Base-by-base conservation (phyloP, 2,329 filamentous ascomycete species). In the Fusarium lyarnte region DNA sequence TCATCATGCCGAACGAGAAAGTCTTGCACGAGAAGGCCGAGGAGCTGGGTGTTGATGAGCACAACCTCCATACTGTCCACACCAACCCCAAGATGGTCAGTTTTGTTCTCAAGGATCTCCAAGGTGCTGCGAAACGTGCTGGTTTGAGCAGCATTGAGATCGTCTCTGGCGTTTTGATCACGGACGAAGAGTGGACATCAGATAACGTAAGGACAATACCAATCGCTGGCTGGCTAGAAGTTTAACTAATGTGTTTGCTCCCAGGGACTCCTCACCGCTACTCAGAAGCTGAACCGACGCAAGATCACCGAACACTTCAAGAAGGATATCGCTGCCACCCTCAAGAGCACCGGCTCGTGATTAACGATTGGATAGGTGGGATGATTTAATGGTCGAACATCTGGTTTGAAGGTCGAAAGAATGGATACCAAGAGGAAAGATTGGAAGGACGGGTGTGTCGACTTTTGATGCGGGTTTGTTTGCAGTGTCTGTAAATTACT, bases 121-220 rank as follows among this genome's bases (percentile, higher is more conserved):
- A 93, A 75, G 81, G 82, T 14, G 86, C 87, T 27, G 94, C 88
- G 23, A 90, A 87, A 82, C 88, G 87, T 76, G 90, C 89, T 35
- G 92, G 92, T 25, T 85, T 97, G 52, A 84, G 85, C 3, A 85
- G 88, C 14, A 91, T 96, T 66, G 94, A 97, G 85, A 90, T 92
- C 70, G 87, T 97, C 43, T 87, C 90, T 35, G 93, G 91, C 55
- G 91, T 95, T 25, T 92, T 95, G 31, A 81, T 97, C 63, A 90
- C 91, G 1, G 93, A 95, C 73, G 94, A 95, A 79, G 94, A 97
- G 82, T 97, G 94, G 94, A 95, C 92, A 61, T 93, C 94, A 58
- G 88, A 90, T 66, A 96, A 91, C 79, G 93, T 95, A 85, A 91
- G 93, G 88, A 64, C n/a, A 21, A 38, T 9, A 33, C 38, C 12